These are phyloP conservation scores for Venturiaceae sp. DNA, from an alignment of 2,329 filamentous ascomycete genomes.

Conservation along the genomic window DNA sequence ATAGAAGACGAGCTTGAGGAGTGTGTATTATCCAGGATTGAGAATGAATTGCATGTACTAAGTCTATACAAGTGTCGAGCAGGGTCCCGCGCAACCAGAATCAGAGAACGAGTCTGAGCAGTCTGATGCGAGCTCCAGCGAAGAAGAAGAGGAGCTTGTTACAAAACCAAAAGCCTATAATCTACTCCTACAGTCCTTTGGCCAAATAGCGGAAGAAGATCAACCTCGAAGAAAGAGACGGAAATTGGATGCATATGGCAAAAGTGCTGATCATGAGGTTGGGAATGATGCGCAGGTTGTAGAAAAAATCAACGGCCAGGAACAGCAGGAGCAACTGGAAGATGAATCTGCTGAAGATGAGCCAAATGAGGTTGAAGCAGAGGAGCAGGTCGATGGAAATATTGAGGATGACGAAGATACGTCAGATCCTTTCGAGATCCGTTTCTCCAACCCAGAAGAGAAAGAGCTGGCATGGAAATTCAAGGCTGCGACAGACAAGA, in stretches of 20 bases:
- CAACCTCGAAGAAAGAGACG: conserved; percentile 42
- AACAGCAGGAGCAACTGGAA: not conserved
- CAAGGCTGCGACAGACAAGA: conserved; percentile 34
- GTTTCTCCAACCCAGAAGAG: conserved; percentile 64
- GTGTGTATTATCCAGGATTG: conserved; percentile 17
- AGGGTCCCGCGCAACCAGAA: not conserved
- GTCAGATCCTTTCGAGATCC: conserved; percentile 67
- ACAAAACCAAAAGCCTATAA: conserved; percentile 36
- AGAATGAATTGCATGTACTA: not conserved
- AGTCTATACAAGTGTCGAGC: conserved; percentile 1
- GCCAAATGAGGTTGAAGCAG: conserved; percentile 12
- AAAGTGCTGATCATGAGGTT: conserved; percentile 9
- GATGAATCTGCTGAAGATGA: conserved; percentile 12
- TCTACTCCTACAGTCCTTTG: conserved; percentile 45
- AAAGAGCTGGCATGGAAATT: conserved; percentile 44
- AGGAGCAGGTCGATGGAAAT: conserved; percentile 37
- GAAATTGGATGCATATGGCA: conserved; percentile 28
- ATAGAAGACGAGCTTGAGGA: conserved; percentile 19
- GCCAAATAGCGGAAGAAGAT: conserved; percentile 27
- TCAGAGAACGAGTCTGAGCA: not conserved
- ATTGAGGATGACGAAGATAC: conserved; percentile 30
- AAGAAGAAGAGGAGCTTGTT: conserved; percentile 18
- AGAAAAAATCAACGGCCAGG: conserved; percentile 2
- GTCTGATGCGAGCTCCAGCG: conserved; percentile 9
- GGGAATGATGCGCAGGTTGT: conserved; percentile 10